Conservation (phyloP, 352 stramenopile genomes). For the Peronospora destructor region DNA sequence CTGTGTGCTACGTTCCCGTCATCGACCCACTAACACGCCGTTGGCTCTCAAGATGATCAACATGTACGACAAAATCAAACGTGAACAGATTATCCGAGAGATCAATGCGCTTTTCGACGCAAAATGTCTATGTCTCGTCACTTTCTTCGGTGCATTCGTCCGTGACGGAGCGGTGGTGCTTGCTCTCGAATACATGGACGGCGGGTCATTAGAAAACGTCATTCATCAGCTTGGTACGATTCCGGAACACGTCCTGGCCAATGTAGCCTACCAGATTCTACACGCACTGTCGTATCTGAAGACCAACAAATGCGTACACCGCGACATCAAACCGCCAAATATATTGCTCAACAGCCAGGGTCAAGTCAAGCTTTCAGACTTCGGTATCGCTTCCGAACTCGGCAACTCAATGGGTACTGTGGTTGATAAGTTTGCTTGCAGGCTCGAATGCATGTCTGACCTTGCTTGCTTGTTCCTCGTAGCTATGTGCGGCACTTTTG, state of each 20-base stretch:
- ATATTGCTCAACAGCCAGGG: conserved; percentile 89
- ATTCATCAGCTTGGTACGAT: conserved; percentile 77
- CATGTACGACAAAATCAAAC: conserved; percentile 82
- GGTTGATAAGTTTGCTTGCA: neutral
- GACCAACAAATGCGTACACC: conserved; percentile 83
- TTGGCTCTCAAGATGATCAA: conserved; percentile 87
- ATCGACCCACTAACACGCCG: conserved; percentile 65
- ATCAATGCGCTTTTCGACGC: conserved; percentile 84
- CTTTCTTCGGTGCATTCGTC: conserved; percentile 88
- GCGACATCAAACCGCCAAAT: conserved; percentile 97
- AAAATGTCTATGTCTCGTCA: conserved; percentile 78
- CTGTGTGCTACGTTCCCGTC: conserved; percentile 56
- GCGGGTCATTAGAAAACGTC: conserved; percentile 87
- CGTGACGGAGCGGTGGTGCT: conserved; percentile 86
- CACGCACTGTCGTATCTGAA: conserved; percentile 93
- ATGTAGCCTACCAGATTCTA: conserved; percentile 91
- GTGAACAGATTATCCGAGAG: conserved; percentile 84
- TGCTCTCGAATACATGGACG: conserved; percentile 91
- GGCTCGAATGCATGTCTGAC: conserved; percentile 6
- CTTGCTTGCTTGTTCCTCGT: conserved; percentile 13
- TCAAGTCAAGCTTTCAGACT: conserved; percentile 94
- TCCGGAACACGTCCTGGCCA: conserved; percentile 82
- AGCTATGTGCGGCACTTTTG: conserved; percentile 92
- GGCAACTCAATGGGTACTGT: conserved; percentile 69
- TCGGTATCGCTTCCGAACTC: conserved; percentile 90